Base-by-base conservation (phyloP, 2,329 filamentous ascomycete species). In the Talaromyces verruculosus region DNA sequence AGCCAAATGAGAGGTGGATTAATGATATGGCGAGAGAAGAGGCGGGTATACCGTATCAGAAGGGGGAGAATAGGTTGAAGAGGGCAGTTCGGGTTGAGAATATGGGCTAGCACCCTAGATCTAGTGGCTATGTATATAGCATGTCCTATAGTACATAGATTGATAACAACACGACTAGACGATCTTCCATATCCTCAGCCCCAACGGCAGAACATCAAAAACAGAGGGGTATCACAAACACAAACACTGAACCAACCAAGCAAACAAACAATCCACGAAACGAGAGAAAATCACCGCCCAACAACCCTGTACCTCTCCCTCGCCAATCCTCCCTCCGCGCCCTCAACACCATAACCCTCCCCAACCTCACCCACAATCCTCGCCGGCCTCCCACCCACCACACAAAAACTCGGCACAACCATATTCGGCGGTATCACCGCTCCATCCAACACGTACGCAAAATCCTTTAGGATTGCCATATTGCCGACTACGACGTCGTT, bases 391-490 rank as follows among this genome's bases (percentile, higher is more conserved):
- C 93, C 93, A 0, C 89, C 94, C n/a, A 99, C 93, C 64, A 98
- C 87, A 64, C 89, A 93, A 76, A 95, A 96, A 74, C 92, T 93
- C 1, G 94, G 93, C 64, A 98, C 90, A 28, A 98, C 92, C 89
- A 96, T 96, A 67, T 92, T 90, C 0, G 90, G 84, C 1, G 95
- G 91, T 5, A 99, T 86, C 3, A 97, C 89, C 0, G 91, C 88
- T 35, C 90, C 90, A 67, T 97, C 92, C 70, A 98, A 80, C 47
- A 99, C 88, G 76, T 90, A 90, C 58, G 96, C 92, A 58, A 92
- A 96, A 77, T 98, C 95, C 78, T 97, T 97, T 75, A 98, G 87
- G 67, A 97, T 94, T 60, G 89, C 91, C 78, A 97, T 93, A 71
- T 93, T 90, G 65, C 92, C 91, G 60, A 99, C 84, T 0, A 90